Percentiles rank a stretch among this genome's conserved stretches.
Conservation (phyloP, 495 filamentous ascomycete genomes). For the Aspergillus sparsus region DNA sequence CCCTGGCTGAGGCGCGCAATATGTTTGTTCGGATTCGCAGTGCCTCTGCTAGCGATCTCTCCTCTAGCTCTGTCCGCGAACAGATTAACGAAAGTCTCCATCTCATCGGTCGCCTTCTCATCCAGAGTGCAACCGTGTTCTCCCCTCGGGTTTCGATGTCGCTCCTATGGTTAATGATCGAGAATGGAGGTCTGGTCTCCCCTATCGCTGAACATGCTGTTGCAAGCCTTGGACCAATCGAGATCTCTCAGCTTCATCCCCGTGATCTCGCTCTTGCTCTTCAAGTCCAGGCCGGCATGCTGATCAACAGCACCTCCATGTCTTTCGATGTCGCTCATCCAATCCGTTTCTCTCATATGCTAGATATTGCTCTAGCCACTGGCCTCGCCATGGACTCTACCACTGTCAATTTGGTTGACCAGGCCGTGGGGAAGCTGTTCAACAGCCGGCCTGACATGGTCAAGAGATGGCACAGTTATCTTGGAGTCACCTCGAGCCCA, state of each 20-base stretch:
- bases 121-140: constrained; percentile 48
- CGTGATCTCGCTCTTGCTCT: constrained; percentile 61
- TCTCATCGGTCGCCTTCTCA: constrained; percentile 64
- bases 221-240: constrained; percentile 58
- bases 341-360: constrained; percentile 61
- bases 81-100: constrained; percentile 86
- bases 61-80: constrained; percentile 53
- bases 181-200: constrained; percentile 63
- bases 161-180: constrained; percentile 72
- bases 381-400: constrained; percentile 51
- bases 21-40: constrained; percentile 81
- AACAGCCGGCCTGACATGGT: constrained; percentile 57
- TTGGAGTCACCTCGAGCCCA: constrained; percentile 43
- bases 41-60: constrained; percentile 35
- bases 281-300: constrained; percentile 64
- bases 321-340: constrained; percentile 55
- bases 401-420: constrained; percentile 56
- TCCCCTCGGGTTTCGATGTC: constrained; percentile 58
- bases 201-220: constrained; percentile 65
- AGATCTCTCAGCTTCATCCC: constrained; percentile 55
- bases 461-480: constrained; percentile 58
- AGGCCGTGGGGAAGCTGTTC: constrained; percentile 55
- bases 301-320: constrained; percentile 46
- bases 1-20: constrained; percentile 70
- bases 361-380: constrained; percentile 54